These are phyloP conservation scores for Aspergillus glaucus DNA, from an alignment of 2,329 filamentous ascomycete species.

Conservation along the genomic window DNA sequence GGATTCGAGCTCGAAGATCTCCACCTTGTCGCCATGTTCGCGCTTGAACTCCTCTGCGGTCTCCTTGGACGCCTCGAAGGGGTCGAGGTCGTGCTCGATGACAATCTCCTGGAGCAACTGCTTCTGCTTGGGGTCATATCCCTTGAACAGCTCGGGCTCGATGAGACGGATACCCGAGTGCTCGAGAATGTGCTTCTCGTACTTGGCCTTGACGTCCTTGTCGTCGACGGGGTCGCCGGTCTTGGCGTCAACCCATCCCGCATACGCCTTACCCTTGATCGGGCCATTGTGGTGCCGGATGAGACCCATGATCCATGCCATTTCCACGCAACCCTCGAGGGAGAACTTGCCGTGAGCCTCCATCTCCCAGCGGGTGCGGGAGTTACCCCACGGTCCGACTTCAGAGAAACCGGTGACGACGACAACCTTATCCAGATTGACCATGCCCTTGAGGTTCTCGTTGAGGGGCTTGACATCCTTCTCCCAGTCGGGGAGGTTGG, in stretches of 20 bases:
- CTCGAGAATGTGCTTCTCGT: conserved; percentile 93
- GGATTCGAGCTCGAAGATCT: conserved; percentile 93
- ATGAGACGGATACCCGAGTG: conserved; percentile 97
- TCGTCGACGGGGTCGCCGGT: conserved; percentile 92
- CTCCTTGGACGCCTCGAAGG: conserved; percentile 95
- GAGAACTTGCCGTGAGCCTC: conserved; percentile 95
- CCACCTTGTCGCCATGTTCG: conserved; percentile 94
- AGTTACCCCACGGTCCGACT: conserved; percentile 83
- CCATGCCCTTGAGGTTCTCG: conserved; percentile 87
- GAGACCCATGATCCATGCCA: conserved; percentile 99
- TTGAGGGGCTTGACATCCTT: conserved; percentile 84
- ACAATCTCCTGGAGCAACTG: conserved; percentile 96
- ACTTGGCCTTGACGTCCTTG: conserved; percentile 95
- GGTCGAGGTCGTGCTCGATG: conserved; percentile 92
- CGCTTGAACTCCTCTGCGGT: conserved; percentile 96
- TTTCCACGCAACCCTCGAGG: conserved; percentile 94
- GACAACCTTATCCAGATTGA: conserved; percentile 95
- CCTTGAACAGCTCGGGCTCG: conserved; percentile 92
- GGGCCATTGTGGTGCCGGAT: conserved; percentile 98
- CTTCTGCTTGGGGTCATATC: conserved; percentile 98
- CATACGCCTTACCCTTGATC: conserved; percentile 93
- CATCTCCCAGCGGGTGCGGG: conserved; percentile 98
- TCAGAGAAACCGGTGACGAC: conserved; percentile 96
- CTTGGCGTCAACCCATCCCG: conserved; percentile 93
- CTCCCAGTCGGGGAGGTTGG: conserved; percentile 84